A percentile compares a stretch with the other conserved stretches of the same genome.
Conservation (phyloP, 805 yeast species). For the Yamadazyma nakazawae region DNA sequence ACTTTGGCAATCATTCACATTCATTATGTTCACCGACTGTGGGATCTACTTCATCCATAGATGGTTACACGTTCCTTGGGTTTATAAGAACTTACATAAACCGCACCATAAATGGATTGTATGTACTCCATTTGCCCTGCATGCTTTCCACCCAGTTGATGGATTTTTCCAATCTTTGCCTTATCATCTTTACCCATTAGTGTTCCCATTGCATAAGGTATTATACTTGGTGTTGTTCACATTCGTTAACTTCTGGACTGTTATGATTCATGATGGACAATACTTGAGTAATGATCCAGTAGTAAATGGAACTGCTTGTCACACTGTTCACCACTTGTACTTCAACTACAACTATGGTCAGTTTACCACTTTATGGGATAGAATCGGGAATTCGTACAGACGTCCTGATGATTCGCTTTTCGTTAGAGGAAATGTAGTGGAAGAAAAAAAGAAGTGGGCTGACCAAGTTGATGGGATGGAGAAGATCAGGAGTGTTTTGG, state of each 20-base stretch:
- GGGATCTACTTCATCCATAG: conserved; percentile 91
- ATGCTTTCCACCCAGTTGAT: conserved; percentile 97
- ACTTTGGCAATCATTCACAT: conserved; percentile 65
- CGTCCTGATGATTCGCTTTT: conserved; percentile 86
- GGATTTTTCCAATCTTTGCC: conserved; percentile 93
- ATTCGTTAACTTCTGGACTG: conserved; percentile 96
- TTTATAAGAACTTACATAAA: conserved; percentile 85
- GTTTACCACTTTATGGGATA: conserved; percentile 97
- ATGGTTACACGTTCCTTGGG: conserved; percentile 86
- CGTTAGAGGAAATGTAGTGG: conserved; percentile 44
- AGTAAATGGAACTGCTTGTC: conserved; percentile 97
- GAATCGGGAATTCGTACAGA: conserved; percentile 91
- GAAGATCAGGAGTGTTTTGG: conserved; percentile 70
- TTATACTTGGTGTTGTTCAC: conserved; percentile 80
- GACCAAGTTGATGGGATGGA: conserved; percentile 75
- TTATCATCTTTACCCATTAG: conserved; percentile 85
- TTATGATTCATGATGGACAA: conserved; percentile 97
- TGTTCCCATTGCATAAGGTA: conserved; percentile 89
- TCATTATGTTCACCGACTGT: conserved; percentile 90
- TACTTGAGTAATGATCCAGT: conserved; percentile 90
- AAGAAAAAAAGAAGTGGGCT: conserved; percentile 61
- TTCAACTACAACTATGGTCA: conserved; percentile 98
- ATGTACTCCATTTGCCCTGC: conserved; percentile 97
- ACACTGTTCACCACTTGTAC: conserved; percentile 93
- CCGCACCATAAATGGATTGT: conserved; percentile 99